phyloP scores from a whole-genome alignment of 345 rosid genomes.

The Arabis hirsuta region DNA sequence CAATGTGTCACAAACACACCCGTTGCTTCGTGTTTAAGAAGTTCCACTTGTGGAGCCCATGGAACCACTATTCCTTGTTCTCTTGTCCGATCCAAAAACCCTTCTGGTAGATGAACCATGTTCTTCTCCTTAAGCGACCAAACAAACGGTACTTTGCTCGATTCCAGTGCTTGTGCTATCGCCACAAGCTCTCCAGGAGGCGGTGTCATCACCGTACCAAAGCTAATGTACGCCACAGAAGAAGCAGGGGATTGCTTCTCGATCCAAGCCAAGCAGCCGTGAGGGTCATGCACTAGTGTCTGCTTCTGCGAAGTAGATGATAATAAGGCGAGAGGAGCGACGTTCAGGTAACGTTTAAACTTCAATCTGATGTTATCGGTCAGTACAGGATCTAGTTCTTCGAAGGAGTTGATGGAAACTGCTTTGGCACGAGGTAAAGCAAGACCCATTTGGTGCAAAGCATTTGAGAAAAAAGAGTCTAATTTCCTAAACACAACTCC shows the following conservation, averaged over 20 bases:
- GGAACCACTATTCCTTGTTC: conserved; percentile 52
- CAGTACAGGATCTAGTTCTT: conserved; percentile 51
- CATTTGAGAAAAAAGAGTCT: conserved; percentile 45
- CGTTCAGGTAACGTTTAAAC: conserved; percentile 42
- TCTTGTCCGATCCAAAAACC: conserved; percentile 49
- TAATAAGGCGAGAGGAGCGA: conserved; percentile 44
- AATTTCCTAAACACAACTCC: conserved; percentile 46
- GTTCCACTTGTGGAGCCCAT: conserved; percentile 62
- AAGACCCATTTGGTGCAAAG: conserved; percentile 45
- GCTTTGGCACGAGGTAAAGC: conserved; percentile 52
- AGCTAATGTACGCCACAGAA: conserved; percentile 63
- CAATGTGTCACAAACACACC: conserved; percentile 56
- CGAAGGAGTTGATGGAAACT: conserved; percentile 52
- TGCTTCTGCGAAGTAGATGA: conserved; percentile 11
- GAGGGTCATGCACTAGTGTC: conserved; percentile 41
- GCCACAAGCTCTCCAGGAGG: conserved; percentile 52
- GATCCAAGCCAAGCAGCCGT: conserved; percentile 64
- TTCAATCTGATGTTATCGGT: conserved; percentile 46
- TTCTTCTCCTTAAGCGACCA: conserved; percentile 53
- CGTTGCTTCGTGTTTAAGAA: conserved; percentile 53
- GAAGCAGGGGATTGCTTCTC: conserved; percentile 43
- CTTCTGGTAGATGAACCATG: conserved; percentile 38
- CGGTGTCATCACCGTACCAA: conserved; percentile 52
- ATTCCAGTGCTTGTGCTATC: conserved; percentile 58
- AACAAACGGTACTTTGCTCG: conserved; percentile 49